phyloP scores from a whole-genome alignment of 2,329 filamentous ascomycete species.

The Aspergillus sp. region DNA sequence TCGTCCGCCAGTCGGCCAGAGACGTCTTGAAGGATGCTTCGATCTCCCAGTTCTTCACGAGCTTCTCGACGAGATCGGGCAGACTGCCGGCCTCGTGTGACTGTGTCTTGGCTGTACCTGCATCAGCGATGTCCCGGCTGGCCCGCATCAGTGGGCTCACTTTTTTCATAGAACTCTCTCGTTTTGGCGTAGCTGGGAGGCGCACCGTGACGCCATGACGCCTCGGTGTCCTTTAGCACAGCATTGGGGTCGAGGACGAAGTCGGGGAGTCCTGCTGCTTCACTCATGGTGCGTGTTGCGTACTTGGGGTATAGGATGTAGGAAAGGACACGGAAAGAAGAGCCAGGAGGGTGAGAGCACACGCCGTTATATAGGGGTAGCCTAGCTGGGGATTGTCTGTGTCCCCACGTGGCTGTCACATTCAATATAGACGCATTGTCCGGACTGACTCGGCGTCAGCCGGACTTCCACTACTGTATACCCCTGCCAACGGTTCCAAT shows the following conservation, averaged over 20 bases:
- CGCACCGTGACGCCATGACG: constrained; percentile 59
- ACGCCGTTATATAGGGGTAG: too few relatives aligned
- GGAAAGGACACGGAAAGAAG: too few relatives aligned
- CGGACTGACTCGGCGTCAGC: too few relatives aligned
- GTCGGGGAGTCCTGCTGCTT: constrained; percentile 44
- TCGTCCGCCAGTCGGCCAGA: constrained; percentile 63
- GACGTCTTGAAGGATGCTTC: constrained; percentile 66
- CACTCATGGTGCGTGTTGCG: constrained; percentile 2
- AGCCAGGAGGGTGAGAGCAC: too few relatives aligned
- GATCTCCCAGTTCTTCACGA: constrained; percentile 72
- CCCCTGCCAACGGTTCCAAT: too few relatives aligned
- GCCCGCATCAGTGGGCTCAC: constrained; percentile 34
- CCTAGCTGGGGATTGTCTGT: too few relatives aligned
- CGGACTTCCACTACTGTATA: too few relatives aligned
- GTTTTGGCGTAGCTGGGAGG: constrained; percentile 65
- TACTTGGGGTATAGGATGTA: background rate
- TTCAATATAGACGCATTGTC: too few relatives aligned
- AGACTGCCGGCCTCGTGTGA: constrained; percentile 57
- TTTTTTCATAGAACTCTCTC: constrained; percentile 56
- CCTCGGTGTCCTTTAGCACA: constrained; percentile 53
- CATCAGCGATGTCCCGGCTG: too few relatives aligned
- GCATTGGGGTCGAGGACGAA: constrained; percentile 60
- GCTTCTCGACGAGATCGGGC: constrained; percentile 62
- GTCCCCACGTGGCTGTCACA: too few relatives aligned
- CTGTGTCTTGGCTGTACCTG: constrained; percentile 52